Evolutionary conservation across 106 monocot species (phyloP), one percentile per base, ranked within the genome.

Genomic region (Phalaenopsis equestris): DNA sequence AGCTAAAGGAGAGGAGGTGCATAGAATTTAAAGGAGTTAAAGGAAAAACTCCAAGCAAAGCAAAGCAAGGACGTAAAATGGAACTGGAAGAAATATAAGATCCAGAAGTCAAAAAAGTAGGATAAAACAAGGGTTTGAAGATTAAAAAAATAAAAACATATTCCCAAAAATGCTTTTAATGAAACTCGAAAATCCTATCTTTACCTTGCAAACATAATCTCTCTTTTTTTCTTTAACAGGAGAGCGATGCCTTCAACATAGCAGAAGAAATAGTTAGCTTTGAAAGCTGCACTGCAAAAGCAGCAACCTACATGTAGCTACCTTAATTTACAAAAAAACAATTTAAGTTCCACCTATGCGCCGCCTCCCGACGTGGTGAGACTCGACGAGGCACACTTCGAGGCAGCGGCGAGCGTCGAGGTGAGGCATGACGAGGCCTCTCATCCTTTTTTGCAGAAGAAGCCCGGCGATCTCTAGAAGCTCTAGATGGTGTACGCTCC

Each of bases 161-260:
- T 76, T 30, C 23, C 49, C 23, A 76, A 49, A 76, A 48, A 11
- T 49, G 11, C 8, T 3, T 49, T 18, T 49, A 11, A 30, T 76
- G 75, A 46, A 47, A 49, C 48, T 76, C 47, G 52, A 76, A 43
- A 52, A 49, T 30, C 76, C 49, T 79, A 24, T 48, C 88, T 52
- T 93, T 99, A 99, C 98, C 98, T 99, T 99, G 95, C 98, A 99
- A 75, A 95, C 72, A 93, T 99, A 99, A 68, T 99, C 98, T 88
- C 94, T 94, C 85, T 95, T 88, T 91, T 91, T 99, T 86, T 99
- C 98, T 88, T 90, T 94, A 91, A 93, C 86, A 83, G 98, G 94
- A 80, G 98, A 99, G 80, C 82, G 92, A 81, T 81, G 94, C 94
- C 98, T 94, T 98, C 94, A 94, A 86, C 82, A 92, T 84, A 86